Evolutionary conservation across 1,284 basidiomycete genomes (phyloP).

Genomic region (Fomes fomentarius): DNA sequence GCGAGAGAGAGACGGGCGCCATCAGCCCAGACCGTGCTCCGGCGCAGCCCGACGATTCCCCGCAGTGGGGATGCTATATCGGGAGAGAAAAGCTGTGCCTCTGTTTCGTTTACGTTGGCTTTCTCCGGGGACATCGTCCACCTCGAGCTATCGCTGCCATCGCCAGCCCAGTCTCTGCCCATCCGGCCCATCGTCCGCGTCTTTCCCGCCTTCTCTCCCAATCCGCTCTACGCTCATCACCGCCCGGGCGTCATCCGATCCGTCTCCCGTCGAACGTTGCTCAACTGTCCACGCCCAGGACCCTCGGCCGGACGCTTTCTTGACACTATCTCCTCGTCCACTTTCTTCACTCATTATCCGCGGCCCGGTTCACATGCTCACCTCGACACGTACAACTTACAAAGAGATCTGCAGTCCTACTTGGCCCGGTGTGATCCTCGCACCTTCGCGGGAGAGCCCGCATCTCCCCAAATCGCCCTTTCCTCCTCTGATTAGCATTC

Average conservation of each 20-base stretch:
- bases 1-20: constrained; percentile 3
- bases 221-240: constrained; percentile 13
- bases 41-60: constrained; percentile 21
- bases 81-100: not conserved
- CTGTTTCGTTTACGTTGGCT: constrained; percentile 4
- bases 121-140: constrained; percentile 4
- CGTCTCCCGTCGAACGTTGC: constrained; percentile 19
- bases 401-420: no score
- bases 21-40: constrained; percentile 6
- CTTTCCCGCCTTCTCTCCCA: constrained; percentile 10
- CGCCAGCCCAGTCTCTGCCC: not conserved
- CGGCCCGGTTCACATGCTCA: no score
- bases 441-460: no score
- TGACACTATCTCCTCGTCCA: no score
- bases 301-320: no score
- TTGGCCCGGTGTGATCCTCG: no score
- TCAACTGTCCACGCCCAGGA: no score
- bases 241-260: constrained; percentile 7
- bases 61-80: constrained; percentile 8
- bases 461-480: no score
- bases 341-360: no score
- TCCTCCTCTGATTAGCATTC: no score
- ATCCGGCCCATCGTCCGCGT: constrained; percentile 20
- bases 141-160: constrained; percentile 11
- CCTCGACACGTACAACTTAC: no score